Evolutionary conservation across 2,329 filamentous ascomycete genomes (phyloP), one percentile per base, ranked within the genome.

Genomic region (Fusarium clavum): DNA sequence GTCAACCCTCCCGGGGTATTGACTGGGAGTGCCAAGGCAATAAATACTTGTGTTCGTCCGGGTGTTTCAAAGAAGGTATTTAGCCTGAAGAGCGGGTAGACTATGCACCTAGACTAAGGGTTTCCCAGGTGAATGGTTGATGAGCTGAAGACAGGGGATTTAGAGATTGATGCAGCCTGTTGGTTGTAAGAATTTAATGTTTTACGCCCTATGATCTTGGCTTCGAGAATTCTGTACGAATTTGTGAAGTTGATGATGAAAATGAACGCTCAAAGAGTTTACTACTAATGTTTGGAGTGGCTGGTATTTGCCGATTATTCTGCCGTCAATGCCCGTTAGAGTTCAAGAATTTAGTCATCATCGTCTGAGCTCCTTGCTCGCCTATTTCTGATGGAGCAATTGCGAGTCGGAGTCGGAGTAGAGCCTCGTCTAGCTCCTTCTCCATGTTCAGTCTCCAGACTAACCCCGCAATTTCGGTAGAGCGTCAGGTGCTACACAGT

Each of bases 61-160:
- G 49, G 24, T 53, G 49, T 53, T 53, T 53, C 41, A 44, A 11
- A 12, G 38, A 14, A 20, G 8, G 16, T 32, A 41, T 64, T 64
- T 64, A 64, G 61, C 61, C 60, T 64, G 61, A 64, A 64, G 22
- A 45, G 58, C 29, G 41, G 43, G 44, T 57, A 53, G 24, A 53
- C 49, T 53, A 43, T 43, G 49, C 54, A 57, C 45, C 43, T 38
- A 27, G 27, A 20, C 44, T 40, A 48, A 32, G 40, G 9, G 43
- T 64, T 38, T 38, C 49, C 61, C 61, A 64, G 32, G 40, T 46
- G 61, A 32, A 65, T 27, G 60, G 60, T 64, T 46, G 45, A 64
- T 13, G 8, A 65, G 61, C 61, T 64, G 61, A 64, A 11, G 43
- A 43, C 59, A 58, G 45, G 46, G 40, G 41, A 16, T 41, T 43